Conservation (phyloP, 352 stramenopile genomes). For the Phytophthora aleatoria region DNA sequence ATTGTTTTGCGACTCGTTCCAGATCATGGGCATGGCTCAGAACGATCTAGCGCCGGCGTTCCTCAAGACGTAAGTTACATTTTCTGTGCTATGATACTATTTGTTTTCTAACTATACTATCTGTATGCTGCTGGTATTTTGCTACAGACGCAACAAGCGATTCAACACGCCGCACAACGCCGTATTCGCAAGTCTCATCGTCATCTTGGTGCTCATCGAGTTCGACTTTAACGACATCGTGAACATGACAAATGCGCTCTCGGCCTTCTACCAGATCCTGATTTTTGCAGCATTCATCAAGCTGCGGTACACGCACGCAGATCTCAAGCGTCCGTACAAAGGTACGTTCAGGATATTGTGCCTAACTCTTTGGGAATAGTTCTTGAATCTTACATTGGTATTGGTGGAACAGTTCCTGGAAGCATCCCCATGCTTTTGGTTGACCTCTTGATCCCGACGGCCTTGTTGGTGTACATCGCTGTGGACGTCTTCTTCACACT, state of each 20-base stretch:
- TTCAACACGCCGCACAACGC: conserved; percentile 62
- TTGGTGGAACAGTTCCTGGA: conserved; percentile 37
- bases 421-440: conserved; percentile 40
- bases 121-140: background rate
- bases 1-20: conserved; percentile 91
- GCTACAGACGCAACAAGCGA: conserved; percentile 49
- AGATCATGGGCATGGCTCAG: conserved; percentile 86
- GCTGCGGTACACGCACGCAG: conserved; percentile 63
- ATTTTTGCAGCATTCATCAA: conserved; percentile 92
- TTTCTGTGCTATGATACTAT: background rate
- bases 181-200: conserved; percentile 44
- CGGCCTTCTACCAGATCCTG: conserved; percentile 84
- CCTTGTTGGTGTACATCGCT: conserved; percentile 49
- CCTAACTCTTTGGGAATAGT: background rate
- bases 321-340: conserved; percentile 50
- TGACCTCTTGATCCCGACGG: conserved; percentile 40
- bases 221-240: conserved; percentile 81
- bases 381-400: conserved; percentile 11
- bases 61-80: conserved; percentile 72
- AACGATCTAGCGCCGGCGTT: conserved; percentile 83
- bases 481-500: conserved; percentile 55
- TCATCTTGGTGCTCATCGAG: conserved; percentile 61
- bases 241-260: conserved; percentile 92
- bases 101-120: background rate
- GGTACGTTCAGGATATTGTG: conserved; percentile 17